These are phyloP conservation scores for Monosporascus ibericus DNA, from an alignment of 2,329 filamentous ascomycete genomes.

Conservation along the genomic window DNA sequence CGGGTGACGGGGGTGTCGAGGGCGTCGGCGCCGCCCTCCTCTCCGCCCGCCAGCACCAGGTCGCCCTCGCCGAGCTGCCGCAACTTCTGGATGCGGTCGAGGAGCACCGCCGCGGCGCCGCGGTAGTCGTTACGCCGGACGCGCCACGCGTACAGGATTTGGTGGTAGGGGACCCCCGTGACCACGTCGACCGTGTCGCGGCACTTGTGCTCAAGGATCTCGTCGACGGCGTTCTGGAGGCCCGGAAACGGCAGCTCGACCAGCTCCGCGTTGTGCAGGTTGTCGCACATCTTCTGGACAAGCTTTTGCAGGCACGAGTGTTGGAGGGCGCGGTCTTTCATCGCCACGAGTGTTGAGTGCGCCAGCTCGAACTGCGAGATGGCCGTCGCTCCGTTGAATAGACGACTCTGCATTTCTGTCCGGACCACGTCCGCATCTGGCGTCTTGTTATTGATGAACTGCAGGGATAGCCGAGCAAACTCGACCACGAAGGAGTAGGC, in stretches of 20 bases:
- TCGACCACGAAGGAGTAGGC: slow-evolving; percentile 77
- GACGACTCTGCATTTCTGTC: slow-evolving; percentile 70
- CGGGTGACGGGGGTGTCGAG: slow-evolving; percentile 61
- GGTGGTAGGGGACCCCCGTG: slow-evolving; percentile 68
- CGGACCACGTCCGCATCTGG: slow-evolving; percentile 38
- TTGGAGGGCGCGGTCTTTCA: slow-evolving; percentile 67
- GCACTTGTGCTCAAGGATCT: slow-evolving; percentile 67
- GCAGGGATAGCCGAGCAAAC: slow-evolving; percentile 70
- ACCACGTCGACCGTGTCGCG: slow-evolving; percentile 60
- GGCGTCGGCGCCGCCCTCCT: slow-evolving; percentile 35
- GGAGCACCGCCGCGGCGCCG: slow-evolving; percentile 60
- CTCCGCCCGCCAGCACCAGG: slow-evolving; percentile 29
- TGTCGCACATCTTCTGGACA: slow-evolving; percentile 62
- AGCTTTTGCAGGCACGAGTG: slow-evolving; percentile 66
- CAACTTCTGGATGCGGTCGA: slow-evolving; percentile 59
- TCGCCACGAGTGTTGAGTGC: slow-evolving; percentile 69
- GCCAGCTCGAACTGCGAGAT: slow-evolving; percentile 77
- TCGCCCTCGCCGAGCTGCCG: slow-evolving; percentile 54
- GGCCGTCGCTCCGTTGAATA: slow-evolving; percentile 77
- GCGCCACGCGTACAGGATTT: slow-evolving; percentile 87
- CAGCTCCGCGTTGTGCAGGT: slow-evolving; percentile 59
- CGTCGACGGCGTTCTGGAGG: slow-evolving; percentile 72
- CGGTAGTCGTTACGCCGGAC: slow-evolving; percentile 81
- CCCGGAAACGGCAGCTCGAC: slow-evolving; percentile 73
- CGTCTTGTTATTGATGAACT: slow-evolving; percentile 43